These are phyloP conservation scores for Hydrangea macrophylla DNA, from an alignment of 148 eudicot genomes.

Conservation along the genomic window DNA sequence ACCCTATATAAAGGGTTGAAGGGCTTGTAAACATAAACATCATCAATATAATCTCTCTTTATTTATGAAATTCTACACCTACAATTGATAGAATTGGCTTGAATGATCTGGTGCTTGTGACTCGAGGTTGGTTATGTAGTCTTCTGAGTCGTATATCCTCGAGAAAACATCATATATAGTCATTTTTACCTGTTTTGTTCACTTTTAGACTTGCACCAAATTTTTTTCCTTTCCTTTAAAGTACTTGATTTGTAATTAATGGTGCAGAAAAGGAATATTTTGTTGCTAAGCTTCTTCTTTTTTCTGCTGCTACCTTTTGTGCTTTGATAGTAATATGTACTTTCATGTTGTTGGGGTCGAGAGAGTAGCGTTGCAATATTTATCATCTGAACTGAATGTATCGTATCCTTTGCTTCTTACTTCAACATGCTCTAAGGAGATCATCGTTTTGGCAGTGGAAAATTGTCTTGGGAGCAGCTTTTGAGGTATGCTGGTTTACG, in stretches of 20 bases:
- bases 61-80: no score
- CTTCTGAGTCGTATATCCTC: not conserved
- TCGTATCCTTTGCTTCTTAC: not conserved
- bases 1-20: no score
- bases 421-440: not conserved
- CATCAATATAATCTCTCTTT: no score
- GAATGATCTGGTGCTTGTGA: not conserved
- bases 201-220: not conserved
- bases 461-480: conserved; percentile 88
- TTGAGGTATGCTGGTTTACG: conserved; percentile 74
- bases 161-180: not conserved
- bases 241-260: not conserved
- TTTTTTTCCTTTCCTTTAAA: not conserved
- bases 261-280: not conserved
- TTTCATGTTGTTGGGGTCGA: not conserved
- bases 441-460: conserved; percentile 62
- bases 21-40: no score
- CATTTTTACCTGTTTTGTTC: not conserved
- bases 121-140: not conserved
- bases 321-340: not conserved
- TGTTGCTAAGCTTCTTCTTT: not conserved
- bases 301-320: not conserved
- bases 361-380: not conserved
- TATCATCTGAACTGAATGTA: not conserved
- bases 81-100: no score